Percentiles rank a stretch among this genome's conserved stretches.
These are phyloP conservation scores for Suillus lakei DNA, from an alignment of 768 basidiomycete genomes.

Conservation along the genomic window DNA sequence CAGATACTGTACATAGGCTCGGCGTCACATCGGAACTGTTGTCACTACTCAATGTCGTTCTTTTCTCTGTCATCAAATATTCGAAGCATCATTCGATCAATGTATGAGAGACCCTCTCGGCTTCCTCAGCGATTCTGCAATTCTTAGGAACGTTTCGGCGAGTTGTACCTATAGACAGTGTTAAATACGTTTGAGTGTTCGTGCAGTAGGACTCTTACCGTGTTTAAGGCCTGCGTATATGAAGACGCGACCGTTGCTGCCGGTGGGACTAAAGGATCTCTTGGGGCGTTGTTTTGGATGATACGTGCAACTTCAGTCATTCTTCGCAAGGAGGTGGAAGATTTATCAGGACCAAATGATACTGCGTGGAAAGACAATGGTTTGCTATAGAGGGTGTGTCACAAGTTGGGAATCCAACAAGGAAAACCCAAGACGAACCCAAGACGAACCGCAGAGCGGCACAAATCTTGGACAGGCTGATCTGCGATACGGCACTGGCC, in stretches of 20 bases:
- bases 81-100: conserved; percentile 11
- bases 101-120: conserved; percentile 54
- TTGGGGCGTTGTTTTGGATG: conserved; percentile 48
- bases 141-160: conserved; percentile 60
- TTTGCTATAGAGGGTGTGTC: conserved; percentile 42
- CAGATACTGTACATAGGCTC: too few relatives aligned
- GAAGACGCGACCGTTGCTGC: conserved; percentile 45
- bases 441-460: conserved; percentile 45
- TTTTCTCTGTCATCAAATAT: background rate
- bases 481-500: conserved; percentile 51
- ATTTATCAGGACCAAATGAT: conserved; percentile 49
- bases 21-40: background rate
- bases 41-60: background rate
- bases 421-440: conserved; percentile 39
- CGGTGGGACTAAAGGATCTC: conserved; percentile 41
- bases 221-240: conserved; percentile 54
- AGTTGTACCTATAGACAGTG: conserved; percentile 48
- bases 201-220: conserved; percentile 38
- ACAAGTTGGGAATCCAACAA: background rate
- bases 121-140: conserved; percentile 62
- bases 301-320: conserved; percentile 60
- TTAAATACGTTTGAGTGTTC: background rate
- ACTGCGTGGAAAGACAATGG: conserved; percentile 62
- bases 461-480: conserved; percentile 42
- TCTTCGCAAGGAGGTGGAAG: conserved; percentile 37